These are phyloP conservation scores for Saccharomyces pastorianus DNA, from an alignment of 1,139 yeast species.

Conservation along the genomic window DNA sequence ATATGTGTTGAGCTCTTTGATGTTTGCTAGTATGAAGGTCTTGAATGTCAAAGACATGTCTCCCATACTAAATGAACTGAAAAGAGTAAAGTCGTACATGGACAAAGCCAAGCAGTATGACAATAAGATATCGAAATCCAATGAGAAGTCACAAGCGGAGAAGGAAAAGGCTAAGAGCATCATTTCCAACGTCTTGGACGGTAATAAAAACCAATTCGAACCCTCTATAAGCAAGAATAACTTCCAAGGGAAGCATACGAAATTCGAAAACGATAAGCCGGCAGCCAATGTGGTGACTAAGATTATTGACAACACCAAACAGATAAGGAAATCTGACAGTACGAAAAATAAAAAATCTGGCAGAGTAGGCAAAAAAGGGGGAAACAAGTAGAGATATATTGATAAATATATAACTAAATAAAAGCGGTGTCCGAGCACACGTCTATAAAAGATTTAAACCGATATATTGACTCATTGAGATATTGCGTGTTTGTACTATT, in stretches of 20 bases:
- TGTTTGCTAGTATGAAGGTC: constrained; percentile 28
- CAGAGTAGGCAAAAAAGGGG: background rate
- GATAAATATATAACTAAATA: background rate
- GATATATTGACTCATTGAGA: too few relatives aligned
- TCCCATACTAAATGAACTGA: constrained; percentile 62
- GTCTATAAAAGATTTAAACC: background rate
- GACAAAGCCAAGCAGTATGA: constrained; percentile 46
- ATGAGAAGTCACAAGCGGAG: constrained; percentile 7
- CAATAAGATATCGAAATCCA: constrained; percentile 17
- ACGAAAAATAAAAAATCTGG: background rate
- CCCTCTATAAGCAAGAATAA: constrained; percentile 56
- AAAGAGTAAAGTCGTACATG: constrained; percentile 66
- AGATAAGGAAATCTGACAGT: background rate
- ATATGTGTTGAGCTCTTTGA: constrained; percentile 26
- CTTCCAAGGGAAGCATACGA: constrained; percentile 55
- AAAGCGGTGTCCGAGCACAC: background rate
- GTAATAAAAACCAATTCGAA: constrained; percentile 13
- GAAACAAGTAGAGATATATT: background rate
- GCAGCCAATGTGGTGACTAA: background rate
- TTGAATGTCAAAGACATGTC: constrained; percentile 20
- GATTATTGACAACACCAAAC: background rate
- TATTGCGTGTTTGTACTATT: background rate
- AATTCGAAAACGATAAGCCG: constrained; percentile 35
- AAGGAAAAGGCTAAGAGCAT: constrained; percentile 15
- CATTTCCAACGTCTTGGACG: constrained; percentile 13